Conservation (phyloP, 2,329 filamentous ascomycete genomes). For the Chrysosporium keratinophilum region DNA sequence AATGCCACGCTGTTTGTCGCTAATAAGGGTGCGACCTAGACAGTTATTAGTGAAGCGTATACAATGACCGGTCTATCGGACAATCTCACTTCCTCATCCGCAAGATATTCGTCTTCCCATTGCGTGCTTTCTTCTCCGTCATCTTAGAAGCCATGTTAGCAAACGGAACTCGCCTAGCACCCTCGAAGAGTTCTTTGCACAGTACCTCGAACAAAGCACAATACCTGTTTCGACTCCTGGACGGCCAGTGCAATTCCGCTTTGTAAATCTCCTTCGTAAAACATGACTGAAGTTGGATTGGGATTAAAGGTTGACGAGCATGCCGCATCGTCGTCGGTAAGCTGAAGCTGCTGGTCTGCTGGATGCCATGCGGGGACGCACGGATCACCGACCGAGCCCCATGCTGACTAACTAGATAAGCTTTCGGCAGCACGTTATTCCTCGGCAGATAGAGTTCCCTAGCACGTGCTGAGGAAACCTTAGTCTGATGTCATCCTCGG, state of each 20-base stretch:
- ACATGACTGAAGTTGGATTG: constrained; percentile 49
- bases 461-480: not conserved
- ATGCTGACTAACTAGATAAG: not conserved
- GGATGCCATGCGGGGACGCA: constrained; percentile 2
- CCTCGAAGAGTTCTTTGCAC: too few relatives aligned
- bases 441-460: not conserved
- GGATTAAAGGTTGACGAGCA: not conserved
- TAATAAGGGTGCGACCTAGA: constrained; percentile 48
- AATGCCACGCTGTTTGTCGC: constrained; percentile 57
- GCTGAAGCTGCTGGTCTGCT: too few relatives aligned
- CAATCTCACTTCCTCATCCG: constrained; percentile 44
- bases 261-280: constrained; percentile 69
- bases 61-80: not conserved
- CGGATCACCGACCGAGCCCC: not conserved
- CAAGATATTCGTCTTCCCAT: constrained; percentile 61
- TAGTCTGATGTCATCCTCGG: not conserved
- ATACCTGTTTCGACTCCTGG: constrained; percentile 62
- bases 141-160: constrained; percentile 41
- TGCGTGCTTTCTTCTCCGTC: constrained; percentile 54
- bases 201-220: constrained; percentile 72
- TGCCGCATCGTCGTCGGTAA: not conserved
- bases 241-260: constrained; percentile 70
- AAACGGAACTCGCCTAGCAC: not conserved
- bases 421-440: not conserved
- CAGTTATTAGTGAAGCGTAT: not conserved